Evolutionary conservation across 2,329 filamentous ascomycete species (phyloP).

Genomic region (Diplodia intermedia): DNA sequence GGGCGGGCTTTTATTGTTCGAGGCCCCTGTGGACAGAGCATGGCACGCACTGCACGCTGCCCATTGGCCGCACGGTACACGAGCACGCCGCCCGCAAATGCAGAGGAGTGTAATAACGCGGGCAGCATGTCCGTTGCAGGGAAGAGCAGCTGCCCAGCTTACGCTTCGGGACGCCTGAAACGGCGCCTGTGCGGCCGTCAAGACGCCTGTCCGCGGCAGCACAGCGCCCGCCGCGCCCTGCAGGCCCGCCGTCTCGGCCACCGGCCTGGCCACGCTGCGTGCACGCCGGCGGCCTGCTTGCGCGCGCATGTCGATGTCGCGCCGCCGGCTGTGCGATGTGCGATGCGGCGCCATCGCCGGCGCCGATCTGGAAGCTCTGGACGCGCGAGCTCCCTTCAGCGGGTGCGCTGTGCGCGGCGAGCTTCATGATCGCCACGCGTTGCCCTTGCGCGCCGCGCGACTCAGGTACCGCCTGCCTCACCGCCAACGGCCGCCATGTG

Average conservation of each 20-base stretch:
- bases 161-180: constrained; percentile 22
- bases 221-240: background rate
- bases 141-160: constrained; percentile 5
- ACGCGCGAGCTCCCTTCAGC: background rate
- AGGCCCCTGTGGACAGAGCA: constrained; percentile 14
- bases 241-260: background rate
- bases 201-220: constrained; percentile 12
- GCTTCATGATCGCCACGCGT: constrained; percentile 21
- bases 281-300: too few species aligned
- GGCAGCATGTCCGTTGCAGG: constrained; percentile 6
- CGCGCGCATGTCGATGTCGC: background rate
- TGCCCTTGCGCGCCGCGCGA: background rate
- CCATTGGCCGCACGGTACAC: too few species aligned
- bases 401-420: background rate
- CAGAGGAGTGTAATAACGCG: background rate
- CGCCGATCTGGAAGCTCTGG: constrained; percentile 24
- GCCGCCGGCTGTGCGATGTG: constrained; percentile 6
- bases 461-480: background rate
- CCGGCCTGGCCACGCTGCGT: too few species aligned
- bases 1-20: constrained; percentile 12
- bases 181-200: constrained; percentile 9
- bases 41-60: too few species aligned
- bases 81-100: too few species aligned
- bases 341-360: constrained; percentile 6
- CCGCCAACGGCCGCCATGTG: constrained; percentile 17